phyloP scores from a whole-genome alignment of 106 monocot species.

The Allium fistulosum region DNA sequence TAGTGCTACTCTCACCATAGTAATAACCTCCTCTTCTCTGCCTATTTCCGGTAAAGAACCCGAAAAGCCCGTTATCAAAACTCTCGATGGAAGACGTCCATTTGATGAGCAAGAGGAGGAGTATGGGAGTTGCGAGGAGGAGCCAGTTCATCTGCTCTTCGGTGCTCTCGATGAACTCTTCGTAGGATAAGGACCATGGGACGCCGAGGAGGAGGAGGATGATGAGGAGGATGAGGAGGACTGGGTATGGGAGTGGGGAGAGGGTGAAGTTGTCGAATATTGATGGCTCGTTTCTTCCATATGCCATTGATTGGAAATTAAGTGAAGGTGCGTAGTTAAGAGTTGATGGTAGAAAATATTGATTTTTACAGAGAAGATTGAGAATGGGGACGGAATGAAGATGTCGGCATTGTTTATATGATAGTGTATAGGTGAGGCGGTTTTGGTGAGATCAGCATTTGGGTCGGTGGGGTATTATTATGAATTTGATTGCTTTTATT shows the following conservation, averaged over 20 bases:
- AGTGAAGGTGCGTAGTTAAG: neutral
- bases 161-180: slow-evolving; percentile 32
- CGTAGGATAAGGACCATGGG: slow-evolving; percentile 42
- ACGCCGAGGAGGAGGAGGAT: slow-evolving; percentile 43
- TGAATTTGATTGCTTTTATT: too few relatives aligned
- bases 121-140: slow-evolving; percentile 39
- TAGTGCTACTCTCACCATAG: neutral
- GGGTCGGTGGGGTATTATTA: too few relatives aligned
- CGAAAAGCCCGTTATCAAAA: slow-evolving; percentile 15
- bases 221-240: slow-evolving; percentile 54
- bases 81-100: slow-evolving; percentile 39
- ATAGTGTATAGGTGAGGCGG: too few relatives aligned
- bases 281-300: slow-evolving; percentile 22
- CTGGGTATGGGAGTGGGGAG: slow-evolving; percentile 69
- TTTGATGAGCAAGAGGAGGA: slow-evolving; percentile 52
- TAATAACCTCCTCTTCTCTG: slow-evolving; percentile 5
- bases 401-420: too few relatives aligned
- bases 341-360: too few relatives aligned
- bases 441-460: too few relatives aligned
- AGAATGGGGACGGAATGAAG: too few relatives aligned
- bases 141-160: slow-evolving; percentile 47
- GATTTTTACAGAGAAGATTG: too few relatives aligned
- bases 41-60: slow-evolving; percentile 11
- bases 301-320: neutral
- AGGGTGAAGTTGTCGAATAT: slow-evolving; percentile 54